Evolutionary conservation across 2,329 filamentous ascomycete genomes (phyloP).

Genomic region (Aspergillus luchuensis): DNA sequence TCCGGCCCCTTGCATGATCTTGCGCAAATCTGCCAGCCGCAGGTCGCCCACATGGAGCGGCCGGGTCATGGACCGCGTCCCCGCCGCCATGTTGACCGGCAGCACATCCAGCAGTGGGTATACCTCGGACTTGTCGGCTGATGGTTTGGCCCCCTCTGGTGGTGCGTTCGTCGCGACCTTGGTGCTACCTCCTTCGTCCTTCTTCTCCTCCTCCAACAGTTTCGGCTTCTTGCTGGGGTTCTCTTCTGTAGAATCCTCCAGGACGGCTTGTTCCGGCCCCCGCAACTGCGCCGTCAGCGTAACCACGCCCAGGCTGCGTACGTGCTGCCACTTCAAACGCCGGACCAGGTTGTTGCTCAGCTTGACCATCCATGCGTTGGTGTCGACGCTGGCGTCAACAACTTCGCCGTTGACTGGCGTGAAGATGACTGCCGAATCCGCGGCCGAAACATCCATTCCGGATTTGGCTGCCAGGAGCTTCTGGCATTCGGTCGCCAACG

Average conservation of each 20-base stretch:
- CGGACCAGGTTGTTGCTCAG: constrained; percentile 82
- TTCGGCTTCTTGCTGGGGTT: constrained; percentile 56
- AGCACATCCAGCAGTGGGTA: constrained; percentile 62
- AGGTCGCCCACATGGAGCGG: constrained; percentile 94
- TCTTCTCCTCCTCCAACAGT: constrained; percentile 48
- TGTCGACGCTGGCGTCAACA: constrained; percentile 92
- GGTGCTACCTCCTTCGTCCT: constrained; percentile 14
- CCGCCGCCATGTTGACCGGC: constrained; percentile 65
- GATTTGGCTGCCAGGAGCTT: constrained; percentile 59
- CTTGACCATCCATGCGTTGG: constrained; percentile 95
- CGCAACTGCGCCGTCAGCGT: constrained; percentile 79
- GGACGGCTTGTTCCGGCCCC: constrained; percentile 43
- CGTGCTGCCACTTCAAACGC: constrained; percentile 90
- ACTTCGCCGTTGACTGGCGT: constrained; percentile 72
- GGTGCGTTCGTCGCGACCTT: constrained; percentile 24
- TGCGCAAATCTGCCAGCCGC: constrained; percentile 81
- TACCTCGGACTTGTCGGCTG: constrained; percentile 33
- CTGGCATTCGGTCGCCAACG: constrained; percentile 77
- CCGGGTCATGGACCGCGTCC: constrained; percentile 74
- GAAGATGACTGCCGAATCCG: constrained; percentile 70
- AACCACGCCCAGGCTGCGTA: constrained; percentile 84
- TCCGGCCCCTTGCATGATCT: constrained; percentile 77
- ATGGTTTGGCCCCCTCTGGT: constrained; percentile 19
- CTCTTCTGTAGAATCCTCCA: constrained; percentile 42
- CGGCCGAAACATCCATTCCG: constrained; percentile 42